These are phyloP conservation scores for Lophiotrema nucula DNA, from an alignment of 495 filamentous ascomycete genomes.

Conservation along the genomic window DNA sequence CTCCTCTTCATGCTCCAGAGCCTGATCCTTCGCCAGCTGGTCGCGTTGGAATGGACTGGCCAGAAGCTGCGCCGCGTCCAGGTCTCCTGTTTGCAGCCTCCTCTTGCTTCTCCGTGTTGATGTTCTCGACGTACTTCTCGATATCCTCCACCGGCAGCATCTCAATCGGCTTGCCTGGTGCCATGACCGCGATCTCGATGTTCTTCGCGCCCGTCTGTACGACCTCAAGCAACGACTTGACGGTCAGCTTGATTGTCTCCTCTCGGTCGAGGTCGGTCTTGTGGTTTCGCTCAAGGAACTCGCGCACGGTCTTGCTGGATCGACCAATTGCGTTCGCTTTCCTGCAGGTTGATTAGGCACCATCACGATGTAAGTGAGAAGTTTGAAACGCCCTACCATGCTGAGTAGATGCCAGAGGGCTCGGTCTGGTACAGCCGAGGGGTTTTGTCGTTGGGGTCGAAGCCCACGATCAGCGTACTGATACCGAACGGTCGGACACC, in stretches of 20 bases:
- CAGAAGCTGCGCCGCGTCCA: conserved; percentile 70
- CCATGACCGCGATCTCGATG: conserved; percentile 98
- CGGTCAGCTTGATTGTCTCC: conserved; percentile 92
- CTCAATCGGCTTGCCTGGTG: conserved; percentile 86
- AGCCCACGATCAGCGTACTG: conserved; percentile 94
- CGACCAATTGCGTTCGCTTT: conserved; percentile 99
- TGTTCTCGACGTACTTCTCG: conserved; percentile 93
- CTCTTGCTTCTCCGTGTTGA: conserved; percentile 98
- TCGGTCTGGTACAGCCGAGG: conserved; percentile 96
- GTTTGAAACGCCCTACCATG: conserved; percentile 64
- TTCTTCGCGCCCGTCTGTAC: conserved; percentile 99
- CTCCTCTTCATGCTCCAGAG: conserved; percentile 14
- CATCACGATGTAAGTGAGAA: not conserved
- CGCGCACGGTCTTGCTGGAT: conserved; percentile 96
- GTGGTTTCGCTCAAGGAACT: conserved; percentile 97
- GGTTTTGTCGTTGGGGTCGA: conserved; percentile 82
- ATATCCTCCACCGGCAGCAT: conserved; percentile 95
- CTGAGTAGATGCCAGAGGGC: conserved; percentile 96
- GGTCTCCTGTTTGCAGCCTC: conserved; percentile 97
- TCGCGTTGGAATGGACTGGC: conserved; percentile 73
- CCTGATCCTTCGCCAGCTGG: conserved; percentile 47
- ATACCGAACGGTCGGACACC: conserved; percentile 97
- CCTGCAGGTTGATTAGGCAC: conserved; percentile 51
- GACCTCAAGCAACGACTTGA: conserved; percentile 96
- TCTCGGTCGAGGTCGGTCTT: conserved; percentile 95